Evolutionary conservation across 768 basidiomycete genomes (phyloP), one percentile per base, ranked within the genome.

Genomic region (Phanerodontia chrysosporium): DNA sequence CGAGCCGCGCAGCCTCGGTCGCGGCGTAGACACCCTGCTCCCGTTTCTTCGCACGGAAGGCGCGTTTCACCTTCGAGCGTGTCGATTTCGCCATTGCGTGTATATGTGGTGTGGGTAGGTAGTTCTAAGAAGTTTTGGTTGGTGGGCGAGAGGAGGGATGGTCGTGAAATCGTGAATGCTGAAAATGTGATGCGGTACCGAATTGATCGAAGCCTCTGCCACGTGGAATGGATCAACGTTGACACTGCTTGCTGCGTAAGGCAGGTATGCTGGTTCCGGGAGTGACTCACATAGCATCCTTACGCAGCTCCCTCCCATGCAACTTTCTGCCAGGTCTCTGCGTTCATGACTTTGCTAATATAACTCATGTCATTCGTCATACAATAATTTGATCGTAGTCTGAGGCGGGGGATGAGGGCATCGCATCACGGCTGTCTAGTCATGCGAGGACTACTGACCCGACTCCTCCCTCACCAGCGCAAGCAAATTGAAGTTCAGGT

Each of bases 11-110:
- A 21, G 91, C 90, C 62, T 89, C 86, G 9, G 83, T 78, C 1
- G 80, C 91, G 49, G 91, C 90, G 66, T 89, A 93, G 55, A 89
- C 80, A 55, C 90, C 86, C 44, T 71, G 66, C 67, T 86, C 81
- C 59, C 91, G 84, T 72, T 93, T 93, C 66, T 88, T 86, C 14
- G 85, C 77, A 64, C 91, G 87, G 72, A 83, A 90, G 14, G 81
- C 74, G 29, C 92, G 87, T 69, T 93, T 94, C 49, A 82, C 79
- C 74, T 94, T 94, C 7, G 90, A 90, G 67, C 92, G 78, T 42
- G 83, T 80, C 45, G 90, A 92, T 78, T 94, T 94, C 45, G 88
- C 91, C 91, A 94, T 92, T 55, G 25, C 45, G 32, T 39, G 32
- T 46, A n/a, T n/a, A n/a, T 44, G 36, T 45, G 44, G 29, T 51